These are phyloP conservation scores for Mallotus japonicus DNA, from an alignment of 441 rosid genomes.

Conservation along the genomic window DNA sequence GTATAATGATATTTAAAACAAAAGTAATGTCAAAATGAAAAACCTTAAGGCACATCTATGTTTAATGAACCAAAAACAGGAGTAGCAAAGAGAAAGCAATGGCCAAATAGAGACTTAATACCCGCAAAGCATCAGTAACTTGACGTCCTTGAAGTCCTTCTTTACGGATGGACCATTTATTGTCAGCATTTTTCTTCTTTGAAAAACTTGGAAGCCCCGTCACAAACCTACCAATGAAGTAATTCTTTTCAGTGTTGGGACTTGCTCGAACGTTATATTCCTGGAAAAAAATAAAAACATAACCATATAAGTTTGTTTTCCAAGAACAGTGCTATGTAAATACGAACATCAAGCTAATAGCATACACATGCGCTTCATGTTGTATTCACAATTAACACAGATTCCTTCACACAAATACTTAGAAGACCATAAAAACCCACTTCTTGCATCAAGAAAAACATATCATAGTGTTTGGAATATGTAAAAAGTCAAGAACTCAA, in stretches of 20 bases:
- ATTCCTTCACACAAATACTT: not conserved
- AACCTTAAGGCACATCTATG: not conserved
- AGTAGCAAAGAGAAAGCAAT: not conserved
- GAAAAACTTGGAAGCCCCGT: slow-evolving; percentile 78
- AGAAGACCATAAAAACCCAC: too few species aligned
- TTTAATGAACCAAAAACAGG: too few species aligned
- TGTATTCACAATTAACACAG: not conserved
- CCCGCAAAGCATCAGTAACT: slow-evolving; percentile 72
- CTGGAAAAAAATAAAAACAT: slow-evolving; percentile 29
- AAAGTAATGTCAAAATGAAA: too few species aligned
- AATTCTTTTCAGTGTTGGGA: slow-evolving; percentile 64
- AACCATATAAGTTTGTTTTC: slow-evolving; percentile 3
- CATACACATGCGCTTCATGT: too few species aligned
- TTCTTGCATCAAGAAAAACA: too few species aligned
- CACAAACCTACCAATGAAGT: slow-evolving; percentile 87
- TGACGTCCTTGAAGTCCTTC: slow-evolving; percentile 92
- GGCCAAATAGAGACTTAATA: slow-evolving; percentile 25
- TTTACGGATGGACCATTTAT: slow-evolving; percentile 80
- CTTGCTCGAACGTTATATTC: slow-evolving; percentile 81
- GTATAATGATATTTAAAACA: too few species aligned
- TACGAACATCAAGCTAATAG: not conserved
- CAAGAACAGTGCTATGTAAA: not conserved
- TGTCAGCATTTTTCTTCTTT: slow-evolving; percentile 74
- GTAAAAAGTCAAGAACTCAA: too few species aligned
- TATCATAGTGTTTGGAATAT: too few species aligned